Base-by-base conservation (phyloP, 768 basidiomycete species). In the Boletus fagicola region DNA sequence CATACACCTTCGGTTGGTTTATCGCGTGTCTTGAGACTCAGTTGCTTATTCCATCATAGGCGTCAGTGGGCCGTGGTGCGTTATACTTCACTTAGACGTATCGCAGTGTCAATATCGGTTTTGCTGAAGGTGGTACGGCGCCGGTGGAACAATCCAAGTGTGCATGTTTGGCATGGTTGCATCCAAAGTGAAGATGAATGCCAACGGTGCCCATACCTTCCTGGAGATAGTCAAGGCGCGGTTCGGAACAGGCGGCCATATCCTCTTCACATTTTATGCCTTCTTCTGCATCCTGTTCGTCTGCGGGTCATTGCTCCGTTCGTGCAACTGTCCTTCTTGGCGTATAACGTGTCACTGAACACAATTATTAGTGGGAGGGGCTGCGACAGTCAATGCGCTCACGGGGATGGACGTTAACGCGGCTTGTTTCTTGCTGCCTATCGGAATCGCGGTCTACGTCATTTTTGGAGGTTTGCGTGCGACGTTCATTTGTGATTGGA, bases 121-220 rank as follows among this genome's bases (percentile, higher is more conserved):
- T 9, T 38, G 53, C 22, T 52, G 10, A 39, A 79, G 78, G 75
- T 80, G 78, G 78, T 82, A 80, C 56, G 80, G 74, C 13, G 80
- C 77, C 1, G 78, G 81, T 3, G 80, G 77, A 38, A 83, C 82
- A 0, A 79, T 81, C 22, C 81, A 83, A 63, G 75, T 84, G 20
- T 75, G 75, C 6, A 75, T 83, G 55, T 84, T 84, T 54, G 78
- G 76, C 35, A 78, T 80, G 73, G 66, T 82, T 5, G 81, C 81
- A 31, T 77, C 80, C 1, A 80, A 83, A 62, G 78, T 84, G 12
- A 86, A 85, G 66, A 77, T 77, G 74, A 84, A 84, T 49, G 83
- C 83, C 0, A 82, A 82, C 33, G 77, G 78, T 16, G 82, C 82
- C 0, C 80, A 80, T 60, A 86, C 83, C 0, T 84, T 82, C 61